Conservation (phyloP, 805 yeast species). For the Kodamaea leandrae region DNA sequence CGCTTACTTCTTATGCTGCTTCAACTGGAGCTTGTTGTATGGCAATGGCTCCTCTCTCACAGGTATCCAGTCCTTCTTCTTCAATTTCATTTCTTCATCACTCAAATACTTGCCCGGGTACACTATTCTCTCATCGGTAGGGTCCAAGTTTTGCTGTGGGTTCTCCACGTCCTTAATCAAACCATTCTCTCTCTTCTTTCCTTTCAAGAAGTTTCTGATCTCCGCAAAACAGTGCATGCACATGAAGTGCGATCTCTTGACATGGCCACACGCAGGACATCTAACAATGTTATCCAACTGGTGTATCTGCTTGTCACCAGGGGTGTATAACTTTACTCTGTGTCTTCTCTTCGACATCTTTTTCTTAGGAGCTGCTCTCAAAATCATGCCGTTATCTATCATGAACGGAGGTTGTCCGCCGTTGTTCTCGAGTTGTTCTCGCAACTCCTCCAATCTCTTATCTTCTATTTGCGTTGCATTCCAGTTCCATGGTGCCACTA, state of each 20-base stretch:
- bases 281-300: constrained; percentile 74
- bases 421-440: constrained; percentile 37
- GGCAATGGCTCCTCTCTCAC: constrained; percentile 41
- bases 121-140: constrained; percentile 59
- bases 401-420: constrained; percentile 38
- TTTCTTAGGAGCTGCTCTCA: constrained; percentile 92
- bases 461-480: constrained; percentile 15
- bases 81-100: constrained; percentile 29
- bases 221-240: constrained; percentile 92
- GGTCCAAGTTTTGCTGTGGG: constrained; percentile 47
- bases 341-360: constrained; percentile 84
- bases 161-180: constrained; percentile 27
- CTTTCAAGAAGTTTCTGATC: constrained; percentile 72
- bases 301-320: constrained; percentile 77
- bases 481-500: constrained; percentile 4
- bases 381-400: constrained; percentile 62
- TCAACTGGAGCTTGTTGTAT: constrained; percentile 28
- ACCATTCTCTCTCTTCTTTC: constrained; percentile 34
- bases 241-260: constrained; percentile 82
- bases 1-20: constrained; percentile 11
- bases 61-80: constrained; percentile 45
- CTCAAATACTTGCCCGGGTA: constrained; percentile 69
- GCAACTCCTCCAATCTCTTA: constrained; percentile 35
- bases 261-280: constrained; percentile 95
- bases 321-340: constrained; percentile 78